A percentile compares a stretch with the other conserved stretches of the same genome.
Conservation (phyloP, 192 early-diverging fungal genomes). For the Coemansia aciculifera region DNA sequence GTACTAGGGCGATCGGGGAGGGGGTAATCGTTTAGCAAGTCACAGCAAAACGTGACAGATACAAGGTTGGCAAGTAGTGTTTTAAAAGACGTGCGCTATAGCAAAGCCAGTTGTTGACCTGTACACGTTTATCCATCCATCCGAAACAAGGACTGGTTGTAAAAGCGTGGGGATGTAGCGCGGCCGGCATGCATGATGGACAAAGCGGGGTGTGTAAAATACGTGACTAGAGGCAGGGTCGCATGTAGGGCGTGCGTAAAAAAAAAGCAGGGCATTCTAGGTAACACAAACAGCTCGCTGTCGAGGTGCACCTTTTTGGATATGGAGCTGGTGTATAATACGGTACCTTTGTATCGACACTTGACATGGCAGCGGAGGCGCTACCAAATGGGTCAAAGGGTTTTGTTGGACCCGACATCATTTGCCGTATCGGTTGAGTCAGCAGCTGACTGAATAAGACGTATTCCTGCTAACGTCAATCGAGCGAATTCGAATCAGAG, state of each 20-base stretch:
- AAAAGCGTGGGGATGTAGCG: neutral
- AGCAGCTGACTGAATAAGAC: neutral
- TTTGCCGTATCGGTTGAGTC: slow-evolving; percentile 11
- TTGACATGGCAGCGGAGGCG: slow-evolving; percentile 9
- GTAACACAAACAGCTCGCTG: neutral
- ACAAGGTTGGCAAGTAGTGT: neutral
- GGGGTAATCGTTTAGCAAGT: neutral
- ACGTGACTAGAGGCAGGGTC: neutral
- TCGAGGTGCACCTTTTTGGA: neutral
- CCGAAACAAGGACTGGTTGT: neutral
- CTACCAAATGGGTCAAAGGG: slow-evolving; percentile 52
- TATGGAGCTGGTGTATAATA: neutral
- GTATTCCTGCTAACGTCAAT: neutral
- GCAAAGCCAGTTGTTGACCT: neutral
- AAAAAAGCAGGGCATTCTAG: neutral
- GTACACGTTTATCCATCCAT: neutral
- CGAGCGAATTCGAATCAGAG: slow-evolving; percentile 11
- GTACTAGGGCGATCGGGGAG: neutral
- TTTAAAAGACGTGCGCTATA: neutral
- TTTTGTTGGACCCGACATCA: slow-evolving; percentile 50
- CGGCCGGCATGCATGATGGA: neutral
- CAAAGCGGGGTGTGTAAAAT: neutral
- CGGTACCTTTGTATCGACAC: slow-evolving; percentile 42
- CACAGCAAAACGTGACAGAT: neutral
- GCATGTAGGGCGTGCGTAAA: neutral